These are phyloP conservation scores for Herpetomonas tarakana DNA, from an alignment of 208 protist species.

Conservation along the genomic window DNA sequence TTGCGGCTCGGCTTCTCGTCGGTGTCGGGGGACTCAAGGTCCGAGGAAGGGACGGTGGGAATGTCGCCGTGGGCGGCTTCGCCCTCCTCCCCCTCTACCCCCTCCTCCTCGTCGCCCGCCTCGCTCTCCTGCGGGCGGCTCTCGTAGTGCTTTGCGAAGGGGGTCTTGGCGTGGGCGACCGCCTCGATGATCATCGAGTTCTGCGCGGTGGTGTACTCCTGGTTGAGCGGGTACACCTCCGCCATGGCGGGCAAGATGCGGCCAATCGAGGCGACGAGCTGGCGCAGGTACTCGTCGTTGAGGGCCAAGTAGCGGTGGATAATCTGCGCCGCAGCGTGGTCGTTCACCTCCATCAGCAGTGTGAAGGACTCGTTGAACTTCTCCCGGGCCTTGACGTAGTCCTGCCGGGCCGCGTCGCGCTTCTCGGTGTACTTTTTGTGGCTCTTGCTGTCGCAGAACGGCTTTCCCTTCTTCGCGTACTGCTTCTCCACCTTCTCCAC, in stretches of 20 bases:
- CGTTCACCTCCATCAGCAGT: conserved; percentile 69
- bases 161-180: conserved; percentile 27
- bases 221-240: conserved; percentile 55
- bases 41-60: conserved; percentile 13
- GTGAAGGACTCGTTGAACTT: conserved; percentile 49
- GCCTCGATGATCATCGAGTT: conserved; percentile 51
- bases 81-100: background rate
- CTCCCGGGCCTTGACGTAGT: conserved; percentile 26
- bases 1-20: conserved; percentile 7
- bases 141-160: conserved; percentile 38
- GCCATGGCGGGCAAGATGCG: conserved; percentile 50
- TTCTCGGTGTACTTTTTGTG: conserved; percentile 51
- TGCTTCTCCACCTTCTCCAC: conserved; percentile 61
- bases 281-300: conserved; percentile 57
- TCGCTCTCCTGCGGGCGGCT: background rate
- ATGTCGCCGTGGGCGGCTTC: background rate
- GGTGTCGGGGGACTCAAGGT: conserved; percentile 12
- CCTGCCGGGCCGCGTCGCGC: conserved; percentile 40
- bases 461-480: conserved; percentile 57
- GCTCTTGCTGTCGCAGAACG: conserved; percentile 54
- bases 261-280: conserved; percentile 37
- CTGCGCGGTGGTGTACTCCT: conserved; percentile 53
- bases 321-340: conserved; percentile 55
- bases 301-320: conserved; percentile 63
- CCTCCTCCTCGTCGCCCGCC: background rate